Conservation (phyloP, 768 basidiomycete species). For the Russula sp. region DNA sequence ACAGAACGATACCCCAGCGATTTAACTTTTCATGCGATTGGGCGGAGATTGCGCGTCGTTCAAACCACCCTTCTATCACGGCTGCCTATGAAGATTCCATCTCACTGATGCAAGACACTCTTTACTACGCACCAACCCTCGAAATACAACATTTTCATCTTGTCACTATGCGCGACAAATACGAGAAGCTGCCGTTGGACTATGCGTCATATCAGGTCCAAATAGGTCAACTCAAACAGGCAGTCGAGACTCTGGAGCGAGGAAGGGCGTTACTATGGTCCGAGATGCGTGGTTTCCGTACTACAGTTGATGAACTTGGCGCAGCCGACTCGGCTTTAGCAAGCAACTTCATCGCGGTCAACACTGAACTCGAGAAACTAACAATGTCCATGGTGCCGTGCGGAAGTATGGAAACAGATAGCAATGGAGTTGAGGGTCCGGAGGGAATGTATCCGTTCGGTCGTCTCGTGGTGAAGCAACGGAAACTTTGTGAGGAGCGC, state of each 20-base stretch:
- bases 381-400: background rate
- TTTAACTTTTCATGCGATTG: background rate
- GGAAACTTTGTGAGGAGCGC: background rate
- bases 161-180: background rate
- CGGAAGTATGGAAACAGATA: background rate
- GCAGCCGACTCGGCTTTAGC: background rate
- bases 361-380: background rate
- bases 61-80: background rate
- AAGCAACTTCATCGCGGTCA: background rate
- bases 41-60: background rate
- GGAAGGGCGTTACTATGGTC: conserved; percentile 17
- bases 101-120: background rate
- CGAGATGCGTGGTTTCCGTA: conserved; percentile 10
- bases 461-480: background rate
- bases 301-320: background rate
- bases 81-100: background rate
- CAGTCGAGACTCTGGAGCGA: conserved; percentile 9
- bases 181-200: background rate
- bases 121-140: background rate
- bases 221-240: background rate
- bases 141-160: background rate
- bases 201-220: background rate
- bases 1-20: background rate
- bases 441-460: background rate
- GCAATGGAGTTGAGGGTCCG: background rate